Conservation (phyloP, 768 basidiomycete genomes). For the Lactarius tabidus region DNA sequence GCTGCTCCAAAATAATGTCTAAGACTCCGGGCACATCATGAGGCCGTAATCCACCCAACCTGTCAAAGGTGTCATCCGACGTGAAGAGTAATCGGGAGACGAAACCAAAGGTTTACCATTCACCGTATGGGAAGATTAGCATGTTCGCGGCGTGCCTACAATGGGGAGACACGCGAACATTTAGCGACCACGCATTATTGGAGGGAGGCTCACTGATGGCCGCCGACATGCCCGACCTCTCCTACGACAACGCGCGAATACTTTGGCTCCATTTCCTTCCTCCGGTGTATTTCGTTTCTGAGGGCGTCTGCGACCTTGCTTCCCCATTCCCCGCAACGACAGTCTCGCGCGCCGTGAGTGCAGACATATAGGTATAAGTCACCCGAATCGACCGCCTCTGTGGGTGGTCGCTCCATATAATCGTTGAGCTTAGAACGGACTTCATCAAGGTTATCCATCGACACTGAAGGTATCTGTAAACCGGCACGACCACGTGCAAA, state of each 20-base stretch:
- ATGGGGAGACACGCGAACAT: neutral
- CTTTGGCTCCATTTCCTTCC: conserved; percentile 25
- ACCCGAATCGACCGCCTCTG: conserved; percentile 21
- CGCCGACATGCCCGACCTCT: conserved; percentile 77
- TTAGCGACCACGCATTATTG: conserved; percentile 2
- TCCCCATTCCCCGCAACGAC: conserved; percentile 70
- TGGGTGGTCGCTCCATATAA: conserved; percentile 8
- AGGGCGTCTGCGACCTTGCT: conserved; percentile 52
- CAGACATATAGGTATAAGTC: conserved; percentile 59
- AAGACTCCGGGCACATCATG: conserved; percentile 54
- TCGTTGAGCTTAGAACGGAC: conserved; percentile 35
- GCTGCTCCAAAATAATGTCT: conserved; percentile 37
- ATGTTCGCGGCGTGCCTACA: conserved; percentile 65
- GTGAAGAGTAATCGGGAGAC: neutral
- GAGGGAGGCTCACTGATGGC: conserved; percentile 61
- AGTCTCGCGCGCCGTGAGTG: conserved; percentile 75
- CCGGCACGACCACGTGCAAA: conserved; percentile 48
- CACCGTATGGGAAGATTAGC: conserved; percentile 64
- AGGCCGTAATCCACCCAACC: conserved; percentile 61
- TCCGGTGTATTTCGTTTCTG: conserved; percentile 45
- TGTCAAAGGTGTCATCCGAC: conserved; percentile 27
- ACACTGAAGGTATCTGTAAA: conserved; percentile 47
- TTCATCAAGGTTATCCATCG: conserved; percentile 47
- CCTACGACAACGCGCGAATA: conserved; percentile 43
- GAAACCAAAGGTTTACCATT: conserved; percentile 49